Base-by-base conservation (phyloP, 768 basidiomycete species). In the Tephrocybe rancida region DNA sequence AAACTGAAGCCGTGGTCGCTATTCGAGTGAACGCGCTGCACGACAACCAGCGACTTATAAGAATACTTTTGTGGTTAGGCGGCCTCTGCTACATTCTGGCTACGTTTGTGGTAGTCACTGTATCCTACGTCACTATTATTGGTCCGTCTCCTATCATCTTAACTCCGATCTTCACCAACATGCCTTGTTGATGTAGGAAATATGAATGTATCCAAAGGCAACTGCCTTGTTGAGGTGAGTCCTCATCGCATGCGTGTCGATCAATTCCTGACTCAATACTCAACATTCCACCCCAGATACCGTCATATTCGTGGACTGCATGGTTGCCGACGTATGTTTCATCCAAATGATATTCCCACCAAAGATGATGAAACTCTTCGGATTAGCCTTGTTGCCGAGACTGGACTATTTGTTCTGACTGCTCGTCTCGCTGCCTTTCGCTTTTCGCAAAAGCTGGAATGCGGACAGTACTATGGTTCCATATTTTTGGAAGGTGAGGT, bases 311-410 rank as follows among this genome's bases (percentile, higher is more conserved):
- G 21, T 56, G 58, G 58, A 22, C 45, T 43, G 22, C 24, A 5
- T 59, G 54, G 54, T 16, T 59, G 32, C 58, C 58, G 8, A 59
- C 54, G 58, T 59, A 21, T 14, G 54, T 52, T 39, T 24, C 18
- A 24, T n/a, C 27, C 25, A 14, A 16, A 37, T 26, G 4, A 22
- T 19, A 13, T 39, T n/a, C 21, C 29, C 21, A n/a, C 18, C 11
- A 27, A 4, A 18, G 5, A 30, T 32, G 11, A 37, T 9, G 10
- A 16, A 9, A 13, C 16, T 16, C 13, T 13, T 30, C 29, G 29
- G 29, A 37, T 47, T 32, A 59, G 54, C 3, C 22, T 56, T n/a
- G 30, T 59, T 8, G 37, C 48, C 1, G 58, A 59, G 45, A 52
- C 58, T 6, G 19, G 18, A 14, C 30, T 59, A 2, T 53, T 56